A percentile compares a stretch with the other conserved stretches of the same genome.
Conservation (phyloP, 331 rosid species). For the Malus hybrid region DNA sequence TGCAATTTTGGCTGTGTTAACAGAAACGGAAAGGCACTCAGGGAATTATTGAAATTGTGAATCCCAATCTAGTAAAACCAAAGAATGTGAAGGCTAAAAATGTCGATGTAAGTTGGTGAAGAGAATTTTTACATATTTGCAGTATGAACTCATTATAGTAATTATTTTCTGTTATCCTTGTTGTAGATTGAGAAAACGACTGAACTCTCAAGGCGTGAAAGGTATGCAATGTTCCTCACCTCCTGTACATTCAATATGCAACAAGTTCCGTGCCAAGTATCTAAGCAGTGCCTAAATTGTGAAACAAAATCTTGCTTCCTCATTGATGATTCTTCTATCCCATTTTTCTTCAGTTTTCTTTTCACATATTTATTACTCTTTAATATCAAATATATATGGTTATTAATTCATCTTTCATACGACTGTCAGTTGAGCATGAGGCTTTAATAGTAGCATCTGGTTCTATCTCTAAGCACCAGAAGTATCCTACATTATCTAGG, state of each 20-base stretch:
- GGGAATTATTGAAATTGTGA: constrained; percentile 52
- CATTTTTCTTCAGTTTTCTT: not conserved
- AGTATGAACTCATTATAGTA: not conserved
- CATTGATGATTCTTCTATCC: not conserved
- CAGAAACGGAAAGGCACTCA: constrained; percentile 57
- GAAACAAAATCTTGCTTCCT: not conserved
- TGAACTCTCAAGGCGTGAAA: constrained; percentile 66
- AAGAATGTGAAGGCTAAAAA: constrained; percentile 48
- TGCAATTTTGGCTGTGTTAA: not conserved
- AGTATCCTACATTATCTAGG: not conserved
- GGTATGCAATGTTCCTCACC: constrained; percentile 24
- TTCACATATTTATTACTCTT: not conserved
- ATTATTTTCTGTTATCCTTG: not conserved
- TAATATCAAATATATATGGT: not conserved
- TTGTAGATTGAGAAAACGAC: constrained; percentile 39
- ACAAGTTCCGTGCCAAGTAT: not conserved
- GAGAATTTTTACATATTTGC: not conserved
- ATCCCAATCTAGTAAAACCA: constrained; percentile 47
- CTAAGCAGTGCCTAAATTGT: not conserved
- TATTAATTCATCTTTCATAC: not conserved
- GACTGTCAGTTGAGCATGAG: not conserved
- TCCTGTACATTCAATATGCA: not conserved
- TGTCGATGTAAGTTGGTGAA: constrained; percentile 33
- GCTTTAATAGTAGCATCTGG: not conserved
- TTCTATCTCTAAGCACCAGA: not conserved